Conservation (phyloP, 306 rosid species). For the Canavalia gladiata region DNA sequence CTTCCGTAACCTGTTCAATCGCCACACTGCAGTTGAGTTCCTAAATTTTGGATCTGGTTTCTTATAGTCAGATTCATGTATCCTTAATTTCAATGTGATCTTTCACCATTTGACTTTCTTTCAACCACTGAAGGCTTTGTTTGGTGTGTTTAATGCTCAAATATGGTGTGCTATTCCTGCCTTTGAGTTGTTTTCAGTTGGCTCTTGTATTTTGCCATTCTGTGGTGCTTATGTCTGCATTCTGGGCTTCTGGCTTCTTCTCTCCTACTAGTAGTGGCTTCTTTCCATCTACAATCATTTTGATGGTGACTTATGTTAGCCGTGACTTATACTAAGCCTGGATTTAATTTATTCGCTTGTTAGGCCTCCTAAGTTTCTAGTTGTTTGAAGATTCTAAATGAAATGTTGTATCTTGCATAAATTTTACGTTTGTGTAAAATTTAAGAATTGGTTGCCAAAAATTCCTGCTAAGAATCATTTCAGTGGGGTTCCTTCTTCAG, state of each 20-base stretch:
- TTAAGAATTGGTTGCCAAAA: too few relatives aligned
- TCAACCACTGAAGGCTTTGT: neutral
- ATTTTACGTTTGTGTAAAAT: too few relatives aligned
- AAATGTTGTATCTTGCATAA: too few relatives aligned
- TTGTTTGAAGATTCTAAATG: too few relatives aligned
- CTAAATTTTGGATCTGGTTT: neutral
- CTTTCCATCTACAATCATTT: neutral
- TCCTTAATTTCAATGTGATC: neutral
- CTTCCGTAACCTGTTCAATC: neutral
- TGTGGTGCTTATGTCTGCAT: neutral
- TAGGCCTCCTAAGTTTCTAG: too few relatives aligned
- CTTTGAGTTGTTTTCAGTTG: neutral
- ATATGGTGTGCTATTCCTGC: neutral
- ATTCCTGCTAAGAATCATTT: too few relatives aligned
- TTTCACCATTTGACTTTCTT: neutral
- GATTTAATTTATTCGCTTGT: too few relatives aligned
- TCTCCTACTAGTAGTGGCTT: neutral
- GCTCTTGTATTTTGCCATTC: neutral
- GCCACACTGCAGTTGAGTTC: neutral
- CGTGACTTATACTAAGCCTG: too few relatives aligned
- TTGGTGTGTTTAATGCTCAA: neutral
- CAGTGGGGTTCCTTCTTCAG: too few relatives aligned
- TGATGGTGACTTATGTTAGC: too few relatives aligned
- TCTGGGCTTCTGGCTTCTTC: neutral
- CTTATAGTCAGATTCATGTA: neutral